A percentile compares a stretch with the other conserved stretches of the same genome.
Evolutionary conservation across 2,329 filamentous ascomycete genomes (phyloP).

Genomic region (Trematosphaeria pertusa): DNA sequence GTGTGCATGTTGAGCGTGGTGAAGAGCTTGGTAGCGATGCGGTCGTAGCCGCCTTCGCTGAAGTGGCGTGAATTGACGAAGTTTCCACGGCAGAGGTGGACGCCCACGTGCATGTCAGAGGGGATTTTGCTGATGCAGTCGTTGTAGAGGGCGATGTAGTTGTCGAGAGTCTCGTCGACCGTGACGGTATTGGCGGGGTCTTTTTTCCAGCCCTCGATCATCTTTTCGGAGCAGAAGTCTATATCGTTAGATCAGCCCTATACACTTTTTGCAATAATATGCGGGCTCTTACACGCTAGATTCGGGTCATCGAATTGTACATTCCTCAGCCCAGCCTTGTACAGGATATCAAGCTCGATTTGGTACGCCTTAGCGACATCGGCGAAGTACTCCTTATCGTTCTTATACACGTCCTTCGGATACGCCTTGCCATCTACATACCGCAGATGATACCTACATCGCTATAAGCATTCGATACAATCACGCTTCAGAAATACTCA

Average conservation of each 20-base stretch:
- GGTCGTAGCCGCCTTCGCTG: conserved; percentile 52
- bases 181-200: conserved; percentile 70
- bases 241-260: too few species aligned
- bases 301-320: conserved; percentile 55
- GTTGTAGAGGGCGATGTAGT: conserved; percentile 78
- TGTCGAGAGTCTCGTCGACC: conserved; percentile 72
- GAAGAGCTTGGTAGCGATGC: conserved; percentile 47
- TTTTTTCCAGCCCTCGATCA: conserved; percentile 50
- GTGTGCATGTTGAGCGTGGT: conserved; percentile 35
- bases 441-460: conserved; percentile 7
- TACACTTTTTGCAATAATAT: not conserved
- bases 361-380: conserved; percentile 53
- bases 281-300: conserved; percentile 43
- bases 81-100: conserved; percentile 70
- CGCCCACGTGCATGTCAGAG: conserved; percentile 73
- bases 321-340: conserved; percentile 52
- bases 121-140: conserved; percentile 68
- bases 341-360: conserved; percentile 52
- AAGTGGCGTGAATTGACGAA: conserved; percentile 53
- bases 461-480: not conserved
- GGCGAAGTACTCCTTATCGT: conserved; percentile 52
- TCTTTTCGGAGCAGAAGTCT: conserved; percentile 45
- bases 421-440: conserved; percentile 60
- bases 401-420: conserved; percentile 48
- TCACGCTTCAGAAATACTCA: not conserved